Evolutionary conservation across 495 filamentous ascomycete genomes (phyloP), one percentile per base, ranked within the genome.

Genomic region (Pyrenula aspistea): DNA sequence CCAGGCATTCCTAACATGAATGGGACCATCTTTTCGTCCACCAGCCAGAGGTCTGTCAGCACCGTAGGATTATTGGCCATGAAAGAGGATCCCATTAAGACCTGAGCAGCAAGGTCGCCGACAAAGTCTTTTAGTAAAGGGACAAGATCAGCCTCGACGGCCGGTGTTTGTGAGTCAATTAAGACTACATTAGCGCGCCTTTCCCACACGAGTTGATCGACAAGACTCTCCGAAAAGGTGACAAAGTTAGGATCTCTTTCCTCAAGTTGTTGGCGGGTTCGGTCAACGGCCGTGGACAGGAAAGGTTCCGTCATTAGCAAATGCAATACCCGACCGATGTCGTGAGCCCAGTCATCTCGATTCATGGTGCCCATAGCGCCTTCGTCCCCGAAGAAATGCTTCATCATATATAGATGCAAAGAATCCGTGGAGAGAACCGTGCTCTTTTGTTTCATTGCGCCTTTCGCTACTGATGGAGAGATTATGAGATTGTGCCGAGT

Each of bases 191-290:
- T 60, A 21, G 70, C 73, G 21, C 60, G 63, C 3, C 80, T 77
- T 63, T 87, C 84, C 83, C 84, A 86, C 0, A 65, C 67, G 55
- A 70, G 70, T 59, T 84, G 78, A 59, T 88, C 83, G 23, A 86
- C 78, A 2, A 75, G 62, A 51, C 80, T 82, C n/a, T 70, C 67
- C 36, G 68, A 73, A 59, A 83, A 84, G 3, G 77, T 79, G 23
- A 86, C 78, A 25, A 87, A 58, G 54, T 79, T 75, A 59, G 73
- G 59, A 56, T 76, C 56, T 65, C 73, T 55, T 57, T 66, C 55
- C 70, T 75, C 57, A 2, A 84, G 60, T 19, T 67, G 57, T 0
- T 57, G 57, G n/a, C 68, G 61, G 10, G 72, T 71, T 1, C 59
- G 25, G 1, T 60, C 53, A 2, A 75, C 68, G 15, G 74, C 62